These are phyloP conservation scores for Colletotrichum melonis DNA, from an alignment of 2,329 filamentous ascomycete species.

Conservation along the genomic window DNA sequence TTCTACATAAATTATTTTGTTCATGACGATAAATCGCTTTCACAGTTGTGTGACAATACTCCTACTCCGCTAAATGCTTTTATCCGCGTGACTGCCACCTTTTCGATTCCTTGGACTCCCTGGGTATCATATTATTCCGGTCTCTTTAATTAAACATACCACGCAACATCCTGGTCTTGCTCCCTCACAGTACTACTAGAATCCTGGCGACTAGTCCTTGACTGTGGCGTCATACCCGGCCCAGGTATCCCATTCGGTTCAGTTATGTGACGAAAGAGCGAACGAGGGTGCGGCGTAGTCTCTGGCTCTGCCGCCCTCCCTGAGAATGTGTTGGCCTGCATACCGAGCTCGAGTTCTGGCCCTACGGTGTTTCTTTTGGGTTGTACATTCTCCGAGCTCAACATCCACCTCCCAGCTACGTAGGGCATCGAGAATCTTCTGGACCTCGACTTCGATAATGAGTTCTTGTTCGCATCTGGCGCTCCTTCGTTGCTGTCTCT, in stretches of 20 bases:
- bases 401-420: not conserved
- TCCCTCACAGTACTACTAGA: not conserved
- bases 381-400: not conserved
- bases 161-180: slow-evolving; percentile 5
- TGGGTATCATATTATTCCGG: slow-evolving; percentile 20
- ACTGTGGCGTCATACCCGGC: not conserved
- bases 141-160: slow-evolving; percentile 16
- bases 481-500: slow-evolving; percentile 1
- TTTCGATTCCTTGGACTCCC: slow-evolving; percentile 4
- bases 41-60: not conserved
- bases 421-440: not conserved
- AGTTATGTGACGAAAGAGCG: not conserved
- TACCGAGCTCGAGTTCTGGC: not conserved
- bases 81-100: not conserved
- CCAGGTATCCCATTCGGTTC: not conserved
- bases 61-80: not conserved
- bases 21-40: not conserved
- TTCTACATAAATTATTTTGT: not conserved
- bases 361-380: not conserved
- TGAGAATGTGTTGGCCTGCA: not conserved
- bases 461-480: not conserved
- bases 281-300: not conserved
- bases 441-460: not conserved
- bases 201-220: not conserved
- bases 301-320: not conserved